Base-by-base conservation (phyloP, 2,329 filamentous ascomycete species). In the Colletotrichum australisinense region DNA sequence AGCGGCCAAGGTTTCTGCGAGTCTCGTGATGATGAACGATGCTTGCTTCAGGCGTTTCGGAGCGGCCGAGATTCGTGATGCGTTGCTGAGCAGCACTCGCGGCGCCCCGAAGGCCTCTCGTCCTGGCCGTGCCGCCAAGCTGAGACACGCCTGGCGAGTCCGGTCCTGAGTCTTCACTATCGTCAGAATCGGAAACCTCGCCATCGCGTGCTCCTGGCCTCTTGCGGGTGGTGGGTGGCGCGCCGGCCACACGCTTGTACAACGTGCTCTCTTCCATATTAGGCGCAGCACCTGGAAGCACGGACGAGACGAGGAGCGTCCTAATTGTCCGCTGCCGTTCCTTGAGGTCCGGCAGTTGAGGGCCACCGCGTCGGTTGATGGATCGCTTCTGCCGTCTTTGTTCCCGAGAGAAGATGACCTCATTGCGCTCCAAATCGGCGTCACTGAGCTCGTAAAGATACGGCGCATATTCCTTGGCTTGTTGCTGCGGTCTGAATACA, bases 371-470 rank as follows among this genome's bases (percentile, higher is more conserved):
- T 75, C 97, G 90, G 81, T 98, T 98, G 78, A 98, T 94, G 7
- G 97, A 98, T 60, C 97, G 91, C 85, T 99, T 99, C 84, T 98
- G 95, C 64, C 95, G 91, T 77, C 97, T 89, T 82, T 98, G 95
- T 81, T 99, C 97, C 76, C 97, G 91, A 72, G 97, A 95, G 78
- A 98, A 96, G 52, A 95, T 97, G 35, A 95, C 91, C 82, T 99
- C 97, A 67, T 95, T 96, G 74, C 93, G 91, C 82, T 98, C 95
- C 56, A 98, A 86, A 76, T 98, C 95, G 32, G 92, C 91, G 78
- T 98, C 96, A 78, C 92, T 97, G 77, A 98, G 90, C 82, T 98
- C 97, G 82, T 97, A 98, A 60, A 99, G 87, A 81, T 96, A 97
- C 1, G 97, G 97, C 4, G 94, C 93, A 81, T 93, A 98, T 78